Percentiles rank a stretch among this genome's conserved stretches.
phyloP scores from a whole-genome alignment of 2,329 filamentous ascomycete genomes.

The Xylariaceae sp. region DNA sequence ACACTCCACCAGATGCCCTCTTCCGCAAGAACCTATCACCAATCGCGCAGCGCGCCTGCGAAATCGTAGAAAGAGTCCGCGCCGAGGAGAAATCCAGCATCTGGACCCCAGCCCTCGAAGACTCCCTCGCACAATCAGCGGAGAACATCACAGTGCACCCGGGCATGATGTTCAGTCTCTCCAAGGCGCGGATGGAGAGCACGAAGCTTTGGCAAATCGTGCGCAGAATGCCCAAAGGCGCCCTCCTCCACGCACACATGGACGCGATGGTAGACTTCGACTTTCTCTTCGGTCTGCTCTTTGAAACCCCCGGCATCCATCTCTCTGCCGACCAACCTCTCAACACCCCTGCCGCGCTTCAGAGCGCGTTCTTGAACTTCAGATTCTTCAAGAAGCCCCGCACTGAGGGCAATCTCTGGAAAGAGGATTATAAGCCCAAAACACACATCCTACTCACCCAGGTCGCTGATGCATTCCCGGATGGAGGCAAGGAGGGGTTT shows the following conservation, averaged over 20 bases:
- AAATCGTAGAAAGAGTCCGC: constrained; percentile 76
- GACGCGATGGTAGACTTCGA: constrained; percentile 89
- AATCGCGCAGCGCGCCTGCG: constrained; percentile 70
- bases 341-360: constrained; percentile 46
- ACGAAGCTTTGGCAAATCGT: constrained; percentile 85
- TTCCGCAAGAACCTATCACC: constrained; percentile 75
- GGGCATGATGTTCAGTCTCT: constrained; percentile 89
- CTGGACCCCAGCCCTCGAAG: constrained; percentile 73
- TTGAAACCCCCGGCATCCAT: constrained; percentile 71
- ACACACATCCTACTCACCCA: constrained; percentile 54
- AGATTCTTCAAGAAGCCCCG: constrained; percentile 48
- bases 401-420: constrained; percentile 59
- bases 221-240: constrained; percentile 82
- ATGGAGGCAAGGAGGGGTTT: constrained; percentile 68
- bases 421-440: constrained; percentile 54
- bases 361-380: constrained; percentile 58
- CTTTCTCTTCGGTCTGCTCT: constrained; percentile 68
- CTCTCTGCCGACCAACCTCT: constrained; percentile 61
- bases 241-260: constrained; percentile 80
- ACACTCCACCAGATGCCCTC: constrained; percentile 50
- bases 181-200: constrained; percentile 79
- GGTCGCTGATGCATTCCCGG: constrained; percentile 71
- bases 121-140: constrained; percentile 60
- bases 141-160: constrained; percentile 66
- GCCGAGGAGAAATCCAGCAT: constrained; percentile 69